Conservation (phyloP, 2,329 filamentous ascomycete species). For the Penicillium sp. region DNA sequence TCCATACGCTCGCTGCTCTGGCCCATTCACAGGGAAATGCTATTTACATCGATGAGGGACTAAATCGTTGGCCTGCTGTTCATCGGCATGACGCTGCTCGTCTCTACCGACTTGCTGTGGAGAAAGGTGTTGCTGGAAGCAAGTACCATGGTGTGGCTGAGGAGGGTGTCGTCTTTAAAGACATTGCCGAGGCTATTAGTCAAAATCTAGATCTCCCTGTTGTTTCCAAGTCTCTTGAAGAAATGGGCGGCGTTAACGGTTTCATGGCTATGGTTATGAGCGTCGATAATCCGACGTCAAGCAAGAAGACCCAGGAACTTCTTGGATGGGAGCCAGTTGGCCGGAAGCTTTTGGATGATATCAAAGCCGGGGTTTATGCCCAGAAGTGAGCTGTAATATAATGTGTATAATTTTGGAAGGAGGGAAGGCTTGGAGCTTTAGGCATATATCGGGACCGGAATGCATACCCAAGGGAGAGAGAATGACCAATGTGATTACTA, state of each 20-base stretch:
- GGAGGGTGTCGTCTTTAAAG: slow-evolving; percentile 36
- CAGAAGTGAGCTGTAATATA: not conserved
- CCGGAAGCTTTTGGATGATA: slow-evolving; percentile 29
- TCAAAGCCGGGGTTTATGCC: slow-evolving; percentile 26
- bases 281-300: slow-evolving; percentile 36
- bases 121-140: slow-evolving; percentile 37
- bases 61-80: slow-evolving; percentile 38
- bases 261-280: slow-evolving; percentile 26
- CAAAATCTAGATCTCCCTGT: slow-evolving; percentile 35
- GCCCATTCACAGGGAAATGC: slow-evolving; percentile 31
- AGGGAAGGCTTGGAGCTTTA: not conserved
- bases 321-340: slow-evolving; percentile 37
- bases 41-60: slow-evolving; percentile 38
- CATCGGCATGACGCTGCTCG: slow-evolving; percentile 41
- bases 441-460: not conserved
- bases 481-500: not conserved
- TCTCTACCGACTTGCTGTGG: slow-evolving; percentile 39
- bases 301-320: slow-evolving; percentile 35
- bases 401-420: not conserved
- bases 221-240: slow-evolving; percentile 24
- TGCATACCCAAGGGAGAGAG: not conserved
- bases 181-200: slow-evolving; percentile 38
- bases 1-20: slow-evolving; percentile 23
- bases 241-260: slow-evolving; percentile 32
- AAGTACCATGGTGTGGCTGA: slow-evolving; percentile 41